Conservation (phyloP, 768 basidiomycete genomes). For the Phallus indusiatus region DNA sequence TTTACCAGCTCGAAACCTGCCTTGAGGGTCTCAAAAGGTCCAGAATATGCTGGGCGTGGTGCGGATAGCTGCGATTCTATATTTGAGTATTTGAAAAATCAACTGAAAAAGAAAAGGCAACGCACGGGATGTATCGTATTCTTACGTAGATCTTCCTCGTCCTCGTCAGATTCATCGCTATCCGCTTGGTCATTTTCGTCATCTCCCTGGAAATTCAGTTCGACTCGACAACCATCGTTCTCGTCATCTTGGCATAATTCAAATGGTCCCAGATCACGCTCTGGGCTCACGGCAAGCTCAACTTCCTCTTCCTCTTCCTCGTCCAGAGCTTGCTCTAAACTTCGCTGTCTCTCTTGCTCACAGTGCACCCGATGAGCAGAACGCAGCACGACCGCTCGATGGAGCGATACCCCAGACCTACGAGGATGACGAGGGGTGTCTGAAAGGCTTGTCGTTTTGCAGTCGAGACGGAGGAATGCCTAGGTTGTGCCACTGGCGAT, state of each 20-base stretch:
- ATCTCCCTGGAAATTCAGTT: not conserved
- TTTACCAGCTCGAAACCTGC: not conserved
- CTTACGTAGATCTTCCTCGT: not conserved
- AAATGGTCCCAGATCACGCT: slow-evolving; percentile 11
- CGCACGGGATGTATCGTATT: not conserved
- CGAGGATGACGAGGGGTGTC: slow-evolving; percentile 15
- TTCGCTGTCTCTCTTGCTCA: slow-evolving; percentile 27
- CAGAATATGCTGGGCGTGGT: not conserved
- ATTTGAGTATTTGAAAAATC: not conserved
- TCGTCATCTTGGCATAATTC: not conserved
- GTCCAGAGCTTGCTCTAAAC: slow-evolving; percentile 23
- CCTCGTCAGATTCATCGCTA: not conserved
- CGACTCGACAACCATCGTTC: not conserved
- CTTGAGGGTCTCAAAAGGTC: not conserved
- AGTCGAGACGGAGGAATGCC: slow-evolving; percentile 7
- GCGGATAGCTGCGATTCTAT: not conserved
- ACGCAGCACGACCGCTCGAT: slow-evolving; percentile 61
- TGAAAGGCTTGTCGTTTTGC: slow-evolving; percentile 19
- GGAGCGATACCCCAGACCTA: slow-evolving; percentile 38
- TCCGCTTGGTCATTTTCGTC: not conserved
- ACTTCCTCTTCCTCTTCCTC: slow-evolving; percentile 24
- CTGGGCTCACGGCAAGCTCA: slow-evolving; percentile 13
- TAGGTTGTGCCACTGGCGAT: slow-evolving; percentile 14
- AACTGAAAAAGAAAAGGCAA: not conserved
- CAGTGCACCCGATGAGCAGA: slow-evolving; percentile 55